Conservation (phyloP, 1,139 yeast species). For the Keqinozyma sinolaborantium region DNA sequence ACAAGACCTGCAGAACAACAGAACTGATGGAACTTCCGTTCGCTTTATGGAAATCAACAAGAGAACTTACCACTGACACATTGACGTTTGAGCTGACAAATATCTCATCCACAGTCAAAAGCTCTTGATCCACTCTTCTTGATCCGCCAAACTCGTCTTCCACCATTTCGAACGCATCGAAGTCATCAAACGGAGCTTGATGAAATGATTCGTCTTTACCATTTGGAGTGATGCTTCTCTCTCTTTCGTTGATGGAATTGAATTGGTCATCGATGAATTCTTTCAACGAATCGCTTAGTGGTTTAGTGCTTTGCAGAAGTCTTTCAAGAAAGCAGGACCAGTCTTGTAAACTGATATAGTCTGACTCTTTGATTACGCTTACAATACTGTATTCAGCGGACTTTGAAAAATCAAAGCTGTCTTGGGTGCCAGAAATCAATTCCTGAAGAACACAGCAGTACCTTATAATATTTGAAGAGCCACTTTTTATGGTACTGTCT, state of each 20-base stretch:
- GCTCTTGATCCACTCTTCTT: not conserved
- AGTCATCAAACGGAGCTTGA: not conserved
- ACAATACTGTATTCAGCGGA: not conserved
- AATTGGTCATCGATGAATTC: not conserved
- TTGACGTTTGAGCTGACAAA: too few relatives aligned
- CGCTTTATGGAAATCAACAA: slow-evolving; percentile 2
- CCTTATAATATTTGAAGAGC: not conserved
- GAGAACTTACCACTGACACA: too few relatives aligned
- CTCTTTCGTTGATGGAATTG: not conserved
- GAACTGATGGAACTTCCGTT: slow-evolving; percentile 6
- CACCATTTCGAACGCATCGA: not conserved
- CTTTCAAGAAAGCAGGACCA: not conserved
- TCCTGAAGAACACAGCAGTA: not conserved
- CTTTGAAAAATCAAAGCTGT: not conserved
- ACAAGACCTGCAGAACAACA: not conserved
- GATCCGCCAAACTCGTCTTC: not conserved
- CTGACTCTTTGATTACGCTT: not conserved
- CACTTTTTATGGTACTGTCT: not conserved
- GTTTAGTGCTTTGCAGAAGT: not conserved
- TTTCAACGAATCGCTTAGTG: not conserved
- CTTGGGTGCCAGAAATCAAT: not conserved
- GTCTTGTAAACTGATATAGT: not conserved
- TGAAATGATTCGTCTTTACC: not conserved
- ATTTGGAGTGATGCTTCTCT: not conserved
- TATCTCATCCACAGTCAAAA: not conserved